Evolutionary conservation across 108 stramenopile species (phyloP), one percentile per base, ranked within the genome.

Genomic region (Pseudonitzschia pungens): DNA sequence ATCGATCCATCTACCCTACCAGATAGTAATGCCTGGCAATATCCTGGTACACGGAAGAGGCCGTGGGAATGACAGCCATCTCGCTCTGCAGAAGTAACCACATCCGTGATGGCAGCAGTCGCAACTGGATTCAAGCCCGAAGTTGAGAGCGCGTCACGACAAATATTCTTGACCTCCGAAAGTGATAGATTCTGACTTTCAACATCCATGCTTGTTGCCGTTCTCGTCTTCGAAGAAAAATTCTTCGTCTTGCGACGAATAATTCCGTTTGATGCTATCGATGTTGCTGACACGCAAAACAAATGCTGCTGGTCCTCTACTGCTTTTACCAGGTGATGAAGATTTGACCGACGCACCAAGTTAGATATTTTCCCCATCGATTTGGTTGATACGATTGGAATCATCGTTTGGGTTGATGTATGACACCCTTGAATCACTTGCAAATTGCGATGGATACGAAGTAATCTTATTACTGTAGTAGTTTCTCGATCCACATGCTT

Each of bases 41-140:
- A 62, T 62, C 60, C 60, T 40, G 33, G 32, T 21, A 62, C 36
- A 10, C 60, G 60, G 29, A 62, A 62, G 15, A 62, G 36, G 14
- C 60, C 60, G 20, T 62, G 60, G 36, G 33, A 40, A 33, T 62
- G 32, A 8, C 60, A 62, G 9, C 60, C 60, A 62, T 62, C 60
- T 29, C 60, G 60, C 32, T 62, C 60, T 4, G 33, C 60, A 28
- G 33, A 4, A 21, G 60, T 62, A 21, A 62, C 60, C 8, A 40
- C 60, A 14, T 62, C 60, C 16, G 60, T 62, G n/a, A 62, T 41
- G 11, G 60, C 60, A 62, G 60, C 60, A 31, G 60, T 62, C 18
- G 60, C 60, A 33, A 40, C 36, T 4, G 32, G 33, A 40, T 62
- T 62, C 33, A 62, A 9, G 27, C 60, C 60, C 11, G 60, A 62